Conservation (phyloP, 495 filamentous ascomycete species). For the Sabuloglossum arenarium region DNA sequence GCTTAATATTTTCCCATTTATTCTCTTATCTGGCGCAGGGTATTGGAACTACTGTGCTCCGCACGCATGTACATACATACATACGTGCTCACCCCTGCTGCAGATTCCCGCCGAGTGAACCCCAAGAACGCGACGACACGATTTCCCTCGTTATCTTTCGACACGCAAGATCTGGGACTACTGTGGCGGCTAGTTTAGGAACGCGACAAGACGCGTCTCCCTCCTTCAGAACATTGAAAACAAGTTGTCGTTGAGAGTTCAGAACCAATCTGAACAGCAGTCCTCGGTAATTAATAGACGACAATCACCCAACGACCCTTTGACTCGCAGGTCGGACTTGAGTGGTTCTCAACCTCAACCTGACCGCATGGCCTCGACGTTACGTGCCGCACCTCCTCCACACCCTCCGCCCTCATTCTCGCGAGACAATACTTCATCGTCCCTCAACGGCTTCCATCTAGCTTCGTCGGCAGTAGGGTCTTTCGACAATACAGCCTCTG, state of each 20-base stretch:
- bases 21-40: too few relatives aligned
- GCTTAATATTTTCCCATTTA: too few relatives aligned
- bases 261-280: neutral
- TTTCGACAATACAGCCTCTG: neutral
- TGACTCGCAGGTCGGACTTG: neutral
- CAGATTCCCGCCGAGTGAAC: neutral
- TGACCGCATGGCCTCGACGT: neutral
- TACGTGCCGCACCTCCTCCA: conserved; percentile 1
- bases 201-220: neutral
- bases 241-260: neutral
- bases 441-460: conserved; percentile 1
- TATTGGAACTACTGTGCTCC: neutral
- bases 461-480: neutral
- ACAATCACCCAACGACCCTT: neutral
- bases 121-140: neutral
- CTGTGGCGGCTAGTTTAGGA: neutral
- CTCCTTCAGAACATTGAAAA: neutral
- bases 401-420: neutral
- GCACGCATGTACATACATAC: too few relatives aligned
- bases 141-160: neutral
- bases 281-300: neutral
- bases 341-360: neutral
- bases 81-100: neutral
- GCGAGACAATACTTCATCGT: neutral
- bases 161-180: neutral